phyloP scores from a whole-genome alignment of 192 early-diverging fungal species.

The Pilaira anomala region DNA sequence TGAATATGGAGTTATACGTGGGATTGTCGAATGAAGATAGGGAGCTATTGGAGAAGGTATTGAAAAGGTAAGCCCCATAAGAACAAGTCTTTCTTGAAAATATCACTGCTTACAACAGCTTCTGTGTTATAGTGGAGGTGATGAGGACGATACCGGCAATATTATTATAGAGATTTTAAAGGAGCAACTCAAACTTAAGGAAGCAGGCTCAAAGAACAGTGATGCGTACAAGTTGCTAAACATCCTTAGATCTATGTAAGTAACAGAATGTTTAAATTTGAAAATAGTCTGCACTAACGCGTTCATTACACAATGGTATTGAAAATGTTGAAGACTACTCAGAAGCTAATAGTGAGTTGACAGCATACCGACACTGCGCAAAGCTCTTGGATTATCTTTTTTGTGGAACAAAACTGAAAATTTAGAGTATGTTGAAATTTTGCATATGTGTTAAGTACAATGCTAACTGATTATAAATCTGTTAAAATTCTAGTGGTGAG shows the following conservation, averaged over 20 bases:
- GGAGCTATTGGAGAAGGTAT: conserved; percentile 14
- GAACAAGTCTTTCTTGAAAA: conserved; percentile 11
- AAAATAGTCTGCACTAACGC: background rate
- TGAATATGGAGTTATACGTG: too few relatives aligned
- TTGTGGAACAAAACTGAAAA: background rate
- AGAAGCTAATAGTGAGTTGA: conserved; percentile 9
- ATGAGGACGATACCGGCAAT: background rate
- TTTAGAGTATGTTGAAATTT: conserved; percentile 8
- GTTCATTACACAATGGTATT: conserved; percentile 1
- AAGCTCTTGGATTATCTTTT: conserved; percentile 1
- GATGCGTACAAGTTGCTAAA: conserved; percentile 4
- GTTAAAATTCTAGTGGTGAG: conserved; percentile 5
- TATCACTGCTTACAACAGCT: conserved; percentile 7
- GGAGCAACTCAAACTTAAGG: background rate
- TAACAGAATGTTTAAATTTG: background rate
- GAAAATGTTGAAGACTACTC: background rate
- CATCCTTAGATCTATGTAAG: conserved; percentile 1
- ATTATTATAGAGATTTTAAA: background rate
- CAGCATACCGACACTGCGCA: background rate
- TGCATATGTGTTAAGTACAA: conserved; percentile 1
- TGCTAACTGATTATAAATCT: conserved; percentile 5
- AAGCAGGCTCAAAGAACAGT: background rate
- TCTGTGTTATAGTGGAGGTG: conserved; percentile 13
- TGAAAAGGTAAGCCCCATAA: conserved; percentile 10
- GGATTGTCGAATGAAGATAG: too few relatives aligned